These are phyloP conservation scores for Penicillium sp. DNA, from an alignment of 2,329 filamentous ascomycete species.

Conservation along the genomic window DNA sequence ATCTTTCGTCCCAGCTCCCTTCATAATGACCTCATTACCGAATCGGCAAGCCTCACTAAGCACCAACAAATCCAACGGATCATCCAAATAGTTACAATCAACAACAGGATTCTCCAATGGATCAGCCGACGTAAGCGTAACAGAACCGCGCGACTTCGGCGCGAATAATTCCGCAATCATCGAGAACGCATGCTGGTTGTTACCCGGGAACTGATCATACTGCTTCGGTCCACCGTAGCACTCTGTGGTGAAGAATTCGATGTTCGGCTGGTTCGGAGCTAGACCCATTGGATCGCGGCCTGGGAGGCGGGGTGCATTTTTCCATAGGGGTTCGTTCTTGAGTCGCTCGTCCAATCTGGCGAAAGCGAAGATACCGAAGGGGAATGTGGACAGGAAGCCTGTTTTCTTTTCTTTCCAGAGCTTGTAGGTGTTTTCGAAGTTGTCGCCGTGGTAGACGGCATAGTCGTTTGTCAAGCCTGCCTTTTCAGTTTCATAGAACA, in stretches of 20 bases:
- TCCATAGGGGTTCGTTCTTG: slow-evolving; percentile 56
- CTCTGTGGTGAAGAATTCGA: slow-evolving; percentile 65
- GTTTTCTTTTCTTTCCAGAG: slow-evolving; percentile 60
- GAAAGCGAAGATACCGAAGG: slow-evolving; percentile 63
- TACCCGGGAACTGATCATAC: slow-evolving; percentile 54
- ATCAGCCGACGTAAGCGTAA: slow-evolving; percentile 52
- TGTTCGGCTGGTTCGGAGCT: slow-evolving; percentile 56
- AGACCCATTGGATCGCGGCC: slow-evolving; percentile 66
- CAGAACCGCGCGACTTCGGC: slow-evolving; percentile 57
- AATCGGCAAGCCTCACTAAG: slow-evolving; percentile 59
- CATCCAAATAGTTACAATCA: slow-evolving; percentile 58
- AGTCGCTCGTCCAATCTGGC: slow-evolving; percentile 63
- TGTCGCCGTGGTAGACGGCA: slow-evolving; percentile 57
- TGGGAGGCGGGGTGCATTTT: slow-evolving; percentile 46
- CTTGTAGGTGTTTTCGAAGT: slow-evolving; percentile 51
- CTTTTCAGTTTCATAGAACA: slow-evolving; percentile 60
- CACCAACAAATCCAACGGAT: slow-evolving; percentile 60
- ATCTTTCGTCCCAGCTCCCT: slow-evolving; percentile 58
- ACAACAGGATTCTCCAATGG: slow-evolving; percentile 56
- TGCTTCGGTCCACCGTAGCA: slow-evolving; percentile 63
- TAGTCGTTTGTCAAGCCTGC: slow-evolving; percentile 57
- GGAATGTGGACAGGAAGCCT: slow-evolving; percentile 61
- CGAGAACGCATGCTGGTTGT: slow-evolving; percentile 57
- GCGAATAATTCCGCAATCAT: slow-evolving; percentile 61
- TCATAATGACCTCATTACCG: slow-evolving; percentile 61